Evolutionary conservation across 2,329 filamentous ascomycete genomes (phyloP).

Genomic region (Ceratocystis huliohia): DNA sequence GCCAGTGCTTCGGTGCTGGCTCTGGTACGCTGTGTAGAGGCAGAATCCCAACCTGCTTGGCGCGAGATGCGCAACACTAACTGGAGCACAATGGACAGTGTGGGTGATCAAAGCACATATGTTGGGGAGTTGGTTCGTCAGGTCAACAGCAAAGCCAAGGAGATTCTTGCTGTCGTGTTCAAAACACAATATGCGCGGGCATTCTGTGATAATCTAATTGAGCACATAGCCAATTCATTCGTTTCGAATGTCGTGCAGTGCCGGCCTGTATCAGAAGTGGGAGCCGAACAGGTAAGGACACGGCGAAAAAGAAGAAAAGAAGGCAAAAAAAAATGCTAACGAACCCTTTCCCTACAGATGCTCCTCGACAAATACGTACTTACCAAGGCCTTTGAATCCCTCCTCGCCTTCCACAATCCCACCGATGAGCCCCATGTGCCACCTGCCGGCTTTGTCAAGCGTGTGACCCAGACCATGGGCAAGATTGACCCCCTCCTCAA

Average conservation of each 20-base stretch:
- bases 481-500: slow-evolving; percentile 89
- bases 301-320: neutral
- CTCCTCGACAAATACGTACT: slow-evolving; percentile 86
- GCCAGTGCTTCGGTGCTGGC: slow-evolving; percentile 76
- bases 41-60: slow-evolving; percentile 76
- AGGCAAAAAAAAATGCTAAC: slow-evolving; percentile 24
- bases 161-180: slow-evolving; percentile 63
- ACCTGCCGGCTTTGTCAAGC: slow-evolving; percentile 60
- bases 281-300: slow-evolving; percentile 65
- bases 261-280: slow-evolving; percentile 81
- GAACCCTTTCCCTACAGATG: slow-evolving; percentile 47
- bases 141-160: slow-evolving; percentile 57
- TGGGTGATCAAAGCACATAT: slow-evolving; percentile 87
- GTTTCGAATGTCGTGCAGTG: slow-evolving; percentile 77
- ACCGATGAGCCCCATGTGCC: slow-evolving; percentile 29
- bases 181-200: slow-evolving; percentile 91
- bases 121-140: slow-evolving; percentile 67
- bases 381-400: slow-evolving; percentile 61
- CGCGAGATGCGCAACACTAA: slow-evolving; percentile 94
- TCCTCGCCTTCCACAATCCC: slow-evolving; percentile 48
- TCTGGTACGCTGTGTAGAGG: slow-evolving; percentile 71
- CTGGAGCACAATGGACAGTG: slow-evolving; percentile 86
- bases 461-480: slow-evolving; percentile 70
- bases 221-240: slow-evolving; percentile 67
- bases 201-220: slow-evolving; percentile 92